Evolutionary conservation across 257 asterid genomes (phyloP).

Genomic region (Leptodermis oblonga): DNA sequence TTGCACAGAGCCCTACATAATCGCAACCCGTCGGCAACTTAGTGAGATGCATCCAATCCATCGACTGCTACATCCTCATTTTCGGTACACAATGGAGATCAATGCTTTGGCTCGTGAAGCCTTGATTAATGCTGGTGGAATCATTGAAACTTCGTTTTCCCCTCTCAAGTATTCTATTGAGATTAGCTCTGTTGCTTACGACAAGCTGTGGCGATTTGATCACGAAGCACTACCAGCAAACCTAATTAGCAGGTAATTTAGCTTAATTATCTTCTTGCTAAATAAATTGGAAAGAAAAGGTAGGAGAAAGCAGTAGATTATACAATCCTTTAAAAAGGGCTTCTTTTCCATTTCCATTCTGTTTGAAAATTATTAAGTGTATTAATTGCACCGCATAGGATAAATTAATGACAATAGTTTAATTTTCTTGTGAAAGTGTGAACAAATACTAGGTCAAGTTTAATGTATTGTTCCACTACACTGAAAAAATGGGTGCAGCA

Average conservation of each 20-base stretch:
- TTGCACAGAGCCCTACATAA: conserved; percentile 71
- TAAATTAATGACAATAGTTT: too few species aligned
- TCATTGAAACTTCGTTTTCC: conserved; percentile 51
- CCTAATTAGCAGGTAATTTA: conserved; percentile 53
- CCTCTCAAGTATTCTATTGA: conserved; percentile 50
- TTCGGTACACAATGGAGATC: conserved; percentile 84
- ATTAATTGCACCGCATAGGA: too few species aligned
- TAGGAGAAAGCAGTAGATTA: background rate
- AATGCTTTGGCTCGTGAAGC: conserved; percentile 61
- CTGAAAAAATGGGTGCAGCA: background rate
- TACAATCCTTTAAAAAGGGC: too few species aligned
- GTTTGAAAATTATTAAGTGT: too few species aligned
- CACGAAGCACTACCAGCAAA: conserved; percentile 64
- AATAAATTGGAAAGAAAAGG: background rate
- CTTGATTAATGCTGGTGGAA: conserved; percentile 55
- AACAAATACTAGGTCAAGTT: too few species aligned
- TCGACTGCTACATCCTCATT: conserved; percentile 44
- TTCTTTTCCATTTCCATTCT: too few species aligned
- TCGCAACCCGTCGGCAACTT: conserved; percentile 60
- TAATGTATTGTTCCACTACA: background rate
- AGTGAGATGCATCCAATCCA: conserved; percentile 60
- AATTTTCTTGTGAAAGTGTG: too few species aligned
- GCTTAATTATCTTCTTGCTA: background rate
- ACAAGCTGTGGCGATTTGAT: conserved; percentile 63
- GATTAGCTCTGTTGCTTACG: conserved; percentile 58